Evolutionary conservation across 768 basidiomycete genomes (phyloP).

Genomic region (Mycena galericulata): DNA sequence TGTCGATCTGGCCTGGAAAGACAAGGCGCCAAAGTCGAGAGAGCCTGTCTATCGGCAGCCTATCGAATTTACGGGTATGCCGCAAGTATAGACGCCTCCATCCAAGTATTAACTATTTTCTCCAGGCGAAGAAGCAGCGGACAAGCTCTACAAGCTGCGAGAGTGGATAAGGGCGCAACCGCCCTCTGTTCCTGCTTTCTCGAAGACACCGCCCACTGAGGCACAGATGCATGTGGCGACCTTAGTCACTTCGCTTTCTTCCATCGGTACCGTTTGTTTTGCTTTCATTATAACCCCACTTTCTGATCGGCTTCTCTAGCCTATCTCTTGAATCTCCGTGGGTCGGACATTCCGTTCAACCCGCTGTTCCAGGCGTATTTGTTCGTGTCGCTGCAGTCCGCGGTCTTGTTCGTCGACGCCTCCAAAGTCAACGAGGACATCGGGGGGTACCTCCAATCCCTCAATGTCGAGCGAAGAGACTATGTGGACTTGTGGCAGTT

Average conservation of each 20-base stretch:
- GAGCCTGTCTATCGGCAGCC: slow-evolving; percentile 76
- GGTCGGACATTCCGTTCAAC: slow-evolving; percentile 90
- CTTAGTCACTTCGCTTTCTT: slow-evolving; percentile 76
- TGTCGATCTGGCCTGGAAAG: slow-evolving; percentile 84
- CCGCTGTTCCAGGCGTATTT: slow-evolving; percentile 93
- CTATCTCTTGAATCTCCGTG: slow-evolving; percentile 90
- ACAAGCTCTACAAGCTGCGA: slow-evolving; percentile 79
- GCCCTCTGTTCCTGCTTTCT: slow-evolving; percentile 69
- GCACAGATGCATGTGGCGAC: slow-evolving; percentile 75
- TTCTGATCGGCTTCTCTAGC: slow-evolving; percentile 57
- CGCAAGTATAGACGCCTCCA: background rate
- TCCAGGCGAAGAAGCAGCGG: slow-evolving; percentile 66
- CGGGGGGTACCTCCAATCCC: slow-evolving; percentile 63
- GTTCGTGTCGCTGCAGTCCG: slow-evolving; percentile 71
- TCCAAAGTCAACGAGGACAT: slow-evolving; percentile 73
- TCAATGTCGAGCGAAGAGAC: slow-evolving; percentile 68
- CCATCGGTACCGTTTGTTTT: slow-evolving; percentile 66
- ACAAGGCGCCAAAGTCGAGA: slow-evolving; percentile 77
- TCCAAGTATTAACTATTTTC: slow-evolving; percentile 7
- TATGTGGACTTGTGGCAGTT: slow-evolving; percentile 88
- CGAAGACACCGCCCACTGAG: slow-evolving; percentile 69
- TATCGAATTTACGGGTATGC: slow-evolving; percentile 74
- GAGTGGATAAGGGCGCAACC: slow-evolving; percentile 76
- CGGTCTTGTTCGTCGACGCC: slow-evolving; percentile 82
- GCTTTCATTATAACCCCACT: background rate